These are phyloP conservation scores for Geotrichum fermentans DNA, from an alignment of 1,139 yeast species.

Conservation along the genomic window DNA sequence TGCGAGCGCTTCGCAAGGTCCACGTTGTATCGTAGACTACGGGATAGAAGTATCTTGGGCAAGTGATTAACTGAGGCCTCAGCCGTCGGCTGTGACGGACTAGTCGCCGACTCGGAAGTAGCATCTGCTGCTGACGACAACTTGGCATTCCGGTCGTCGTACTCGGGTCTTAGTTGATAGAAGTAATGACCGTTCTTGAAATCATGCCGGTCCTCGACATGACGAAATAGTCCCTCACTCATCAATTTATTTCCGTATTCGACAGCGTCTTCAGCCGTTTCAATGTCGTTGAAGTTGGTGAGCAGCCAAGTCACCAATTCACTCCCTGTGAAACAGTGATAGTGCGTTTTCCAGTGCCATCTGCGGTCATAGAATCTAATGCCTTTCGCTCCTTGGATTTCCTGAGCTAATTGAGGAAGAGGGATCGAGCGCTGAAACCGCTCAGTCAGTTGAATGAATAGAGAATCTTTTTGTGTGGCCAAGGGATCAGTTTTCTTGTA, in stretches of 20 bases:
- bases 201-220: constrained; percentile 77
- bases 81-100: too few relatives aligned
- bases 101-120: neutral
- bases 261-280: constrained; percentile 76
- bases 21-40: constrained; percentile 63
- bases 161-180: constrained; percentile 64
- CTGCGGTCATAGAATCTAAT: constrained; percentile 66
- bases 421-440: constrained; percentile 41
- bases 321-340: constrained; percentile 75
- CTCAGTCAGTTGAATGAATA: constrained; percentile 37
- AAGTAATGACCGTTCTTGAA: constrained; percentile 91
- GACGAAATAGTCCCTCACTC: constrained; percentile 64
- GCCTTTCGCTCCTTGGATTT: constrained; percentile 58
- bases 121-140: neutral
- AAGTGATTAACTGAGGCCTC: neutral
- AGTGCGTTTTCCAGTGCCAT: constrained; percentile 85
- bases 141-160: constrained; percentile 23
- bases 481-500: constrained; percentile 21
- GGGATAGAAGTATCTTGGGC: constrained; percentile 48
- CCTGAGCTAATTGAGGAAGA: constrained; percentile 53
- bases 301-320: constrained; percentile 83
- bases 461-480: constrained; percentile 33
- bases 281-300: constrained; percentile 72
- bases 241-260: constrained; percentile 71
- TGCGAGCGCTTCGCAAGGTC: constrained; percentile 67